Conservation (phyloP, 106 monocot species). For the Posidonia australis region DNA sequence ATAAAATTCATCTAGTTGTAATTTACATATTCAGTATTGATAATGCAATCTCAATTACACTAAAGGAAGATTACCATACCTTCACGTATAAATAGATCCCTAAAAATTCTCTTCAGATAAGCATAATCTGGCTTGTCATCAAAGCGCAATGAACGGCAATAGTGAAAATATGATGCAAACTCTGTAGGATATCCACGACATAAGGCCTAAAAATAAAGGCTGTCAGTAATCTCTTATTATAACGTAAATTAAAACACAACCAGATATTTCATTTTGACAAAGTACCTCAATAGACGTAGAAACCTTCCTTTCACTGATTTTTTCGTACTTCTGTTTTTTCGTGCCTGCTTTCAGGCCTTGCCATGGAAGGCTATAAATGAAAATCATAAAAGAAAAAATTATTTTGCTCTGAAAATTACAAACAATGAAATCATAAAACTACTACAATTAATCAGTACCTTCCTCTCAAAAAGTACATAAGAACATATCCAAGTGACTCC, state of each 20-base stretch:
- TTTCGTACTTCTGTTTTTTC: constrained; percentile 94
- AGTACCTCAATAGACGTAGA: constrained; percentile 83
- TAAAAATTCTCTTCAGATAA: constrained; percentile 84
- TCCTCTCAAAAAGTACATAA: constrained; percentile 91
- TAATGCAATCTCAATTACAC: background rate
- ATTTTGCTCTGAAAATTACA: no score
- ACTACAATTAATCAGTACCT: constrained; percentile 30
- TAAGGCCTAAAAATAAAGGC: constrained; percentile 44
- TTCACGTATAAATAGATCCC: constrained; percentile 94
- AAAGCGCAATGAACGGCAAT: constrained; percentile 79
- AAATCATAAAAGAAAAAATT: no score
- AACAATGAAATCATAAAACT: background rate
- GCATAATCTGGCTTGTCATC: constrained; percentile 98
- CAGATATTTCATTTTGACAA: background rate
- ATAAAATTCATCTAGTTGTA: background rate
- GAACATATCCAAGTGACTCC: constrained; percentile 96
- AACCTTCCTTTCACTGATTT: constrained; percentile 91
- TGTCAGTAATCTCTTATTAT: background rate
- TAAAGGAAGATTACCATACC: constrained; percentile 26
- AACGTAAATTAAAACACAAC: background rate
- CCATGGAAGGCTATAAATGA: constrained; percentile 76
- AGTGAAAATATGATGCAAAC: constrained; percentile 95
- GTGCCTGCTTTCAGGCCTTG: constrained; percentile 96
- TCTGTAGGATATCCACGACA: constrained; percentile 90
- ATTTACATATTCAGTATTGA: background rate